Evolutionary conservation across 1,139 yeast genomes (phyloP), one percentile per base, ranked within the genome.

Genomic region (Blastobotrys malaysiensis): DNA sequence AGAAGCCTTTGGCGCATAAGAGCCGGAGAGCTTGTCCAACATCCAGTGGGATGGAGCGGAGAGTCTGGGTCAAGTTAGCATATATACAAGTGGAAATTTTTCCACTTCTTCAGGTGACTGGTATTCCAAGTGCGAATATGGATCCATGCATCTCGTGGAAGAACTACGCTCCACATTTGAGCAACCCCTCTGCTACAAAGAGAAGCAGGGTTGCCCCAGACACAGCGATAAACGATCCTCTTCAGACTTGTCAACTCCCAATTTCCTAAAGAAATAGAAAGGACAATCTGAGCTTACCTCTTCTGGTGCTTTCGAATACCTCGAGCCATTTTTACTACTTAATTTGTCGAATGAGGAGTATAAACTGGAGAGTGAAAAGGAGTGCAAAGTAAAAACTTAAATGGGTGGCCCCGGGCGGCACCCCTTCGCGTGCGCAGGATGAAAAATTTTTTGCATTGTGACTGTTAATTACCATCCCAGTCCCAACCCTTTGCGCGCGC

Each of bases 1-100:
- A 64, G 97, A 89, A 75, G 98, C 96, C 84, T 98, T 91, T 82
- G 99, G 99, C 68, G 99, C 99, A 78, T 93, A 93, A 75, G 90
- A 83, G 76, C 99, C 99, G 77, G 97, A 88, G 82, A 95, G 84
- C 83, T 95, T 95, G 96, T 93, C 99, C 84, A 95, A 88, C 96
- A 95, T 88, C 99, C 99, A 95, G 87, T 95, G 99, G 83, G 91
- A 87, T 83, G 99, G 99, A 77, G 97, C 97, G 77, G 96, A 96
- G 79, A 89, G 84, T 52, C 54, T 52, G 45, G 39, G 36, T n/a
- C 7, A 7, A 31, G 39, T 31, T 31, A 31, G 39, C n/a, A 31
- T 31, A 31, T 16, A 13, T 31, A 31, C 39, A 31, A n/a, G n/a
- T 31, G 39, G n/a, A 31, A 31, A 31, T 16, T 31, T 31, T 31